These are phyloP conservation scores for Fusarium musae DNA, from an alignment of 2,329 filamentous ascomycete species.

Conservation along the genomic window DNA sequence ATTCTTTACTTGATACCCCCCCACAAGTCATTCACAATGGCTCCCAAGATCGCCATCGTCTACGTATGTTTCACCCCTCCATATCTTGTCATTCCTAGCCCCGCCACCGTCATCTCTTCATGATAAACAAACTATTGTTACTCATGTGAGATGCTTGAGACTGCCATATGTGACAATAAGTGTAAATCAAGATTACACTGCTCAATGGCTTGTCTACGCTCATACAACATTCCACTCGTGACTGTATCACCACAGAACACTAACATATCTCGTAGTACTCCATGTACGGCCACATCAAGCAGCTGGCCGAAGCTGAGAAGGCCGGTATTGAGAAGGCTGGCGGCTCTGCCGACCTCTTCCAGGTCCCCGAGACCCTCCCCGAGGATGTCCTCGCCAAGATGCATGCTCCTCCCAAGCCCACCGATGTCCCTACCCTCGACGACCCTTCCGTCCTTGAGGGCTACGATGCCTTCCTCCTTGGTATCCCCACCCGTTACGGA, in stretches of 20 bases:
- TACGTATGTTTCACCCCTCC: conserved; percentile 68
- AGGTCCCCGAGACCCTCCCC: conserved; percentile 89
- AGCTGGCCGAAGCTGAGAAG: conserved; percentile 90
- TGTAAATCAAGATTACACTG: background rate
- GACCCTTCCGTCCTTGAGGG: conserved; percentile 69
- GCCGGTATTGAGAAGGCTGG: conserved; percentile 89
- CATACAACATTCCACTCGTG: background rate
- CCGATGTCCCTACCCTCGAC: conserved; percentile 71
- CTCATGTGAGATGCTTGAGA: background rate
- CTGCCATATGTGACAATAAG: background rate
- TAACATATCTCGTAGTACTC: conserved; percentile 74
- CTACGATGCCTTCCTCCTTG: conserved; percentile 92
- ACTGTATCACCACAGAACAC: background rate
- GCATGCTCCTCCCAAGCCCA: conserved; percentile 83
- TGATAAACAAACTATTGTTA: background rate
- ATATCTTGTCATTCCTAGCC: conserved; percentile 2
- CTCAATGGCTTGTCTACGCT: background rate
- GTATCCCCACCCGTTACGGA: conserved; percentile 94
- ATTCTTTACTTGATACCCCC: conserved; percentile 25
- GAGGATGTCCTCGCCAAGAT: conserved; percentile 89
- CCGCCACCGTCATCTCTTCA: conserved; percentile 3
- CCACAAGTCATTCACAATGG: conserved; percentile 67
- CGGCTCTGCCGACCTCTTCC: conserved; percentile 82
- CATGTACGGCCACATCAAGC: conserved; percentile 90
- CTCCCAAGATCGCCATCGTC: conserved; percentile 91